phyloP scores from a whole-genome alignment of 2,329 filamentous ascomycete species.

The Cladobotryum protrusum region DNA sequence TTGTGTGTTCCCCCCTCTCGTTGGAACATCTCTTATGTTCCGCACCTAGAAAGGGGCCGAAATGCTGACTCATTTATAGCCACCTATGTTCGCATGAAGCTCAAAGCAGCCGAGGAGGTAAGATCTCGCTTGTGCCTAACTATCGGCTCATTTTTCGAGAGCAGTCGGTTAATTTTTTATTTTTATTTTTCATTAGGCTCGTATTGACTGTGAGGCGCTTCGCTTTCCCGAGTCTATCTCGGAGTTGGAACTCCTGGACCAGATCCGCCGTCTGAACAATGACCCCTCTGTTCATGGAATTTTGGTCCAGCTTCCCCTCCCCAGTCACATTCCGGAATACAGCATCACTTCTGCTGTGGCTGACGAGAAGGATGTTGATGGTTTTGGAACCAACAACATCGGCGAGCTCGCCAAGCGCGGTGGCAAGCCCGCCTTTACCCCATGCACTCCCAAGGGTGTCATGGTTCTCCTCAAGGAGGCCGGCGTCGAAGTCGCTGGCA shows the following conservation, averaged over 20 bases:
- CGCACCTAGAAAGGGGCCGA: not conserved
- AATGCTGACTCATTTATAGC: slow-evolving; percentile 44
- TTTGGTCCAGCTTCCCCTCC: slow-evolving; percentile 87
- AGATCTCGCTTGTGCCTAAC: slow-evolving; percentile 13
- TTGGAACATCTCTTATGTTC: not conserved
- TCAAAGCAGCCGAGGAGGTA: slow-evolving; percentile 92
- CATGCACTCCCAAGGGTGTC: slow-evolving; percentile 94
- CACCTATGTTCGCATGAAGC: slow-evolving; percentile 99
- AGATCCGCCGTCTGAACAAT: slow-evolving; percentile 78
- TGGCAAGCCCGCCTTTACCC: slow-evolving; percentile 80
- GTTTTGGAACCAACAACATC: slow-evolving; percentile 90
- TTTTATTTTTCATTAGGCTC: slow-evolving; percentile 53
- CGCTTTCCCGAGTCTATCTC: slow-evolving; percentile 76
- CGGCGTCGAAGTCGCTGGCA: slow-evolving; percentile 77
- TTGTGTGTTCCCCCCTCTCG: slow-evolving; percentile 41
- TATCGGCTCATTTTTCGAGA: not conserved
- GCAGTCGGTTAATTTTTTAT: not conserved
- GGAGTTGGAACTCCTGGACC: slow-evolving; percentile 78
- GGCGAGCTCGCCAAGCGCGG: slow-evolving; percentile 95
- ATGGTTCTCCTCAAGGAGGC: slow-evolving; percentile 86
- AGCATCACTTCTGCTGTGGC: slow-evolving; percentile 82
- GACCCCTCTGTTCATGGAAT: slow-evolving; percentile 83
- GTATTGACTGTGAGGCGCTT: slow-evolving; percentile 80
- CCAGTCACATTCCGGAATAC: slow-evolving; percentile 85
- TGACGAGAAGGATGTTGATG: slow-evolving; percentile 95